Conservation (phyloP, 2,329 filamentous ascomycete genomes). For the Calonectria honghensis region DNA sequence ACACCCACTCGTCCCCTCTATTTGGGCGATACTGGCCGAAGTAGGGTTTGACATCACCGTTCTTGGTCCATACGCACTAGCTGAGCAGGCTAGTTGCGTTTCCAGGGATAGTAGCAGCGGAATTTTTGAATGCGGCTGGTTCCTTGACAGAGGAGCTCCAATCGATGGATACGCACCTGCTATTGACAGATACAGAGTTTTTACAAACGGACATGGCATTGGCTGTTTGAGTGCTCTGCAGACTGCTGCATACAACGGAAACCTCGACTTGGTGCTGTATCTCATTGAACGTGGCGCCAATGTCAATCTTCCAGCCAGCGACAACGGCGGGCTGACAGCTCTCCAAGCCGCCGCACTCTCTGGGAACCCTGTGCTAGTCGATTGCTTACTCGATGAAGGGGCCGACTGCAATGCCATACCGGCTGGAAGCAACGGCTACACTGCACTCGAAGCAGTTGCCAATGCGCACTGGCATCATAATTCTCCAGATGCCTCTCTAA, state of each 20-base stretch:
- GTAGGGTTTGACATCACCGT: not conserved
- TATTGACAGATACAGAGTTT: not conserved
- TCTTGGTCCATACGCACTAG: not conserved
- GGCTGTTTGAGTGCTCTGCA: slow-evolving; percentile 1
- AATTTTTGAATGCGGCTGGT: not conserved
- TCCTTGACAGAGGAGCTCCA: slow-evolving; percentile 14
- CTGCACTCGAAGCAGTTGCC: not conserved
- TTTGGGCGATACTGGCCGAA: slow-evolving; percentile 4
- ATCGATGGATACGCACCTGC: slow-evolving; percentile 17
- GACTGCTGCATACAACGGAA: not conserved
- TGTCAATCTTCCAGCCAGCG: slow-evolving; percentile 5
- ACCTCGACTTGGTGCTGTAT: not conserved
- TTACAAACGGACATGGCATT: not conserved
- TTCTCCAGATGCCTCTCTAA: not conserved
- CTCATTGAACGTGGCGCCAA: not conserved
- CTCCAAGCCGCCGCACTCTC: slow-evolving; percentile 12
- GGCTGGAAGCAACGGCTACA: not conserved
- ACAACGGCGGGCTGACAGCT: not conserved
- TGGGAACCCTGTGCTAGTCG: not conserved
- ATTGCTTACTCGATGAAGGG: slow-evolving; percentile 14
- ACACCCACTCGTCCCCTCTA: not conserved
- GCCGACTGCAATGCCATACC: slow-evolving; percentile 1
- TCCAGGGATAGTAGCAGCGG: not conserved
- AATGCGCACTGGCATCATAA: not conserved
- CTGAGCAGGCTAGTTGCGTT: not conserved